Conservation (phyloP, 176 grass and related monocot species). For the Pontederia paniculata region DNA sequence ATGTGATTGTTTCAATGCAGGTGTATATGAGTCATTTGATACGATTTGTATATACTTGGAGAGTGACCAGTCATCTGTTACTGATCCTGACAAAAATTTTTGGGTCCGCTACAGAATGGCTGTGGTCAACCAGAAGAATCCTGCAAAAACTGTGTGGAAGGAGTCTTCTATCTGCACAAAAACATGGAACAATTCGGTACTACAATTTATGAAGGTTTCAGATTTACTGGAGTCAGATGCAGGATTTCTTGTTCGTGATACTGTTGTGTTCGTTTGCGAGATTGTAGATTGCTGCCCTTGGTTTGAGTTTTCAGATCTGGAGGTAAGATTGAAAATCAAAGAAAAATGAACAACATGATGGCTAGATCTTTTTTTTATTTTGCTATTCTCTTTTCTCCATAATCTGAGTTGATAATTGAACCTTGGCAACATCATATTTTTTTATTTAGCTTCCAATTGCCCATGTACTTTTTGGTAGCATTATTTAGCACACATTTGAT, state of each 20-base stretch:
- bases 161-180: slow-evolving; percentile 99
- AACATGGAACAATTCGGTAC: slow-evolving; percentile 98
- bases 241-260: slow-evolving; percentile 84
- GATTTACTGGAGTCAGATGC: slow-evolving; percentile 77
- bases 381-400: neutral
- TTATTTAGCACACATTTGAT: no score
- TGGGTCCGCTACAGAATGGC: slow-evolving; percentile 97
- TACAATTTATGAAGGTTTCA: slow-evolving; percentile 97
- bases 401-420: no score
- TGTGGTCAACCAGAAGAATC: slow-evolving; percentile 80
- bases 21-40: slow-evolving; percentile 92
- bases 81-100: slow-evolving; percentile 87
- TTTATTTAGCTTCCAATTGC: no score
- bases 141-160: slow-evolving; percentile 81
- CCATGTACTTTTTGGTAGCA: no score
- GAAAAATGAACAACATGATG: neutral
- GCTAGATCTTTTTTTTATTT: neutral
- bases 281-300: slow-evolving; percentile 96
- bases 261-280: slow-evolving; percentile 76
- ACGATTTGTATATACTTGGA: slow-evolving; percentile 97
- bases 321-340: slow-evolving; percentile 47
- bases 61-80: slow-evolving; percentile 81
- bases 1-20: slow-evolving; percentile 26
- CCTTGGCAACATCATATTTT: no score
- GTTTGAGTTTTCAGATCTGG: slow-evolving; percentile 98